Evolutionary conservation across 2,329 filamentous ascomycete species (phyloP).

Genomic region (Aureobasidium sp.): DNA sequence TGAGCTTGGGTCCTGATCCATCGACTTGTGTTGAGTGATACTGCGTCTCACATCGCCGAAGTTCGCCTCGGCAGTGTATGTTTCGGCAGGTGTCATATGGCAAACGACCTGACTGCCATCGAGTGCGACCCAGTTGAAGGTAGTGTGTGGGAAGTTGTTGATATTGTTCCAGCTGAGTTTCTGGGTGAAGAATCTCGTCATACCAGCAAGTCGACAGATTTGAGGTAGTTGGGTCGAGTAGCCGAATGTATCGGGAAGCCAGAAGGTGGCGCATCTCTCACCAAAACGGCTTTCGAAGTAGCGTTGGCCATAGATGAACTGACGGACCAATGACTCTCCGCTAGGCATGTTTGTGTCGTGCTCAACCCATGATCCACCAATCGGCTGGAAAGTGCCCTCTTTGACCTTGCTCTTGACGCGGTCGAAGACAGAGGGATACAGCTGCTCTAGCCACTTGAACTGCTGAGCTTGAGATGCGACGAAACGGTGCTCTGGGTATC

Average conservation of each 20-base stretch:
- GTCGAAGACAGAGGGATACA: slow-evolving; percentile 82
- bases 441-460: slow-evolving; percentile 90
- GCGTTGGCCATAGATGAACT: slow-evolving; percentile 91
- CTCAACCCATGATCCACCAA: slow-evolving; percentile 97
- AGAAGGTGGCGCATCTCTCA: slow-evolving; percentile 81
- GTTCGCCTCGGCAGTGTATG: slow-evolving; percentile 88
- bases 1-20: slow-evolving; percentile 86
- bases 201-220: slow-evolving; percentile 84
- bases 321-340: slow-evolving; percentile 84
- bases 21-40: slow-evolving; percentile 84
- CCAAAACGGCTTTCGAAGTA: slow-evolving; percentile 94
- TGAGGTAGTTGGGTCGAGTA: slow-evolving; percentile 94
- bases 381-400: slow-evolving; percentile 83
- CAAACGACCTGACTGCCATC: slow-evolving; percentile 96
- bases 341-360: slow-evolving; percentile 97
- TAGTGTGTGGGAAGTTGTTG: slow-evolving; percentile 97
- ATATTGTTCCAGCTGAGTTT: slow-evolving; percentile 99
- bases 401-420: slow-evolving; percentile 87
- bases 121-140: slow-evolving; percentile 95
- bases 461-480: slow-evolving; percentile 91
- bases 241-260: slow-evolving; percentile 96
- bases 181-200: slow-evolving; percentile 94
- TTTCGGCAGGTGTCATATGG: slow-evolving; percentile 94
- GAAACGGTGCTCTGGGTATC: slow-evolving; percentile 90
- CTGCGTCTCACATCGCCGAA: slow-evolving; percentile 91